Percentiles rank a stretch among this genome's conserved stretches.
These are phyloP conservation scores for Myrica gale DNA, from an alignment of 306 rosid genomes.

Conservation along the genomic window DNA sequence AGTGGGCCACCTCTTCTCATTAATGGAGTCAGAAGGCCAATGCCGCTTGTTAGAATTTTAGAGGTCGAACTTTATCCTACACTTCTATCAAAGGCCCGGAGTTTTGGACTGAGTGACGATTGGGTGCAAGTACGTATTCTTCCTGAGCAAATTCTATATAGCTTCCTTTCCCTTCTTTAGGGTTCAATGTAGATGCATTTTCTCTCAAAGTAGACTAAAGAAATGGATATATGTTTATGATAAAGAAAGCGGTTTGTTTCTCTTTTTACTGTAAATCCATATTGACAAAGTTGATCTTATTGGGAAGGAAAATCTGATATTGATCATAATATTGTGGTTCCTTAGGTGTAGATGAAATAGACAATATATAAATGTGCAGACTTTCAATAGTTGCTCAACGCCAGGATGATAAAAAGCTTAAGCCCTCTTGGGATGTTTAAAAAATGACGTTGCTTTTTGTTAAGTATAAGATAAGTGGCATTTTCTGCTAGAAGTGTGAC, in stretches of 20 bases:
- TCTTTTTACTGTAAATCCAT: neutral
- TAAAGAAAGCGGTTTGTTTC: neutral
- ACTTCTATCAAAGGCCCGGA: constrained; percentile 92
- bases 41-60: constrained; percentile 84
- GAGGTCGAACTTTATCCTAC: constrained; percentile 96
- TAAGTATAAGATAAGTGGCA: neutral
- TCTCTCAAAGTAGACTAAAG: neutral
- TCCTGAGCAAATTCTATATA: constrained; percentile 15
- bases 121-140: constrained; percentile 77
- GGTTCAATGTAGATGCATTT: neutral
- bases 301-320: neutral
- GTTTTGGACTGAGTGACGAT: constrained; percentile 79
- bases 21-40: constrained; percentile 81
- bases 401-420: too few species aligned
- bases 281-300: neutral
- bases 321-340: neutral
- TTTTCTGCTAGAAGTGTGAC: neutral
- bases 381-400: too few species aligned
- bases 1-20: constrained; percentile 78
- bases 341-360: neutral
- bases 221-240: neutral
- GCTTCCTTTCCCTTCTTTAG: constrained; percentile 11
- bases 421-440: neutral
- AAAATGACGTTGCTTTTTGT: neutral
- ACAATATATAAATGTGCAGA: neutral